Evolutionary conservation across 2,329 filamentous ascomycete genomes (phyloP).

Genomic region (Botrytis medusae): DNA sequence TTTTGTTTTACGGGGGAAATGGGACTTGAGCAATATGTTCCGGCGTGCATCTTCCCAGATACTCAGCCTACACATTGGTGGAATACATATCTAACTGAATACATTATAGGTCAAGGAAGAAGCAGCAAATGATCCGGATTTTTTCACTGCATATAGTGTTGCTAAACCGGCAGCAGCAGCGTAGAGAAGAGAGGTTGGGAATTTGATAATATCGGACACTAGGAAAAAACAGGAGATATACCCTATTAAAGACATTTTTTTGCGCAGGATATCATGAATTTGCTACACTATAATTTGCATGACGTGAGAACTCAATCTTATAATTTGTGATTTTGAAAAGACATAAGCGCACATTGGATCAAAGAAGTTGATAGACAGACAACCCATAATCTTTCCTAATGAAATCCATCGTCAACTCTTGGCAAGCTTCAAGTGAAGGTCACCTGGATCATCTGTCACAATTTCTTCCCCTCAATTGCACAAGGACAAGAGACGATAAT

Average conservation of each 20-base stretch:
- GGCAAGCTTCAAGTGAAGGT: neutral
- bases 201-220: neutral
- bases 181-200: neutral
- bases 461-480: neutral
- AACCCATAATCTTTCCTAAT: neutral
- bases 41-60: neutral
- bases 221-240: constrained; percentile 12
- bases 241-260: constrained; percentile 14
- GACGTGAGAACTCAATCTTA: neutral
- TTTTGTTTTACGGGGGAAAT: neutral
- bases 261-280: neutral
- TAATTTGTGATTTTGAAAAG: neutral
- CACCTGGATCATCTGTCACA: neutral
- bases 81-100: constrained; percentile 20
- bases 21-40: neutral
- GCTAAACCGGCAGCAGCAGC: constrained; percentile 21
- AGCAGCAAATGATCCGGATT: constrained; percentile 77
- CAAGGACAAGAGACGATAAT: neutral
- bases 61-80: neutral
- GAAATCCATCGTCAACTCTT: neutral
- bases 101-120: constrained; percentile 81
- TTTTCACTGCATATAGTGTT: constrained; percentile 69
- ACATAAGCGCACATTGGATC: neutral
- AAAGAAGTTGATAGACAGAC: neutral
- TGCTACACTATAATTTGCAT: neutral